phyloP scores from a whole-genome alignment of 495 filamentous ascomycete species.

The Aspergillus baeticus region DNA sequence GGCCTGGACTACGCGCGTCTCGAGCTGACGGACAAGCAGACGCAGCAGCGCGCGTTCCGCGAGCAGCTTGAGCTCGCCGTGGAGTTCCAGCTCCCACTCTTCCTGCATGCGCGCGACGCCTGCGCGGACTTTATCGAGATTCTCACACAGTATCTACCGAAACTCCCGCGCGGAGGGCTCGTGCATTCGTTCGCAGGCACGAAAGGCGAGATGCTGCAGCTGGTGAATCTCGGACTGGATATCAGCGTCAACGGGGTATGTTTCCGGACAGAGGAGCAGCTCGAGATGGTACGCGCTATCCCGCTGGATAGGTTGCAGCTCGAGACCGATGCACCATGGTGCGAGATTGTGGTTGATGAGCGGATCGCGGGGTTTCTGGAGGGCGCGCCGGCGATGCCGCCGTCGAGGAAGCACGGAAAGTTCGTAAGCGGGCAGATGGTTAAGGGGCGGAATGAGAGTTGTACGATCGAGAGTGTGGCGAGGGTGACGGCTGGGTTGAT shows the following conservation, averaged over 20 bases:
- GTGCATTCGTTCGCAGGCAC: constrained; percentile 34
- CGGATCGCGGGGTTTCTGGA: constrained; percentile 21
- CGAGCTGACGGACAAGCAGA: constrained; percentile 26
- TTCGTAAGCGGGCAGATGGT: constrained; percentile 32
- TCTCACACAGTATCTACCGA: constrained; percentile 21
- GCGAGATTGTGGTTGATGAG: constrained; percentile 26
- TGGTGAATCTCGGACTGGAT: constrained; percentile 27
- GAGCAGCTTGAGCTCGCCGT: constrained; percentile 27
- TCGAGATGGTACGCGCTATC: constrained; percentile 29
- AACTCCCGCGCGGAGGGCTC: constrained; percentile 22
- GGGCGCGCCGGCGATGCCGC: constrained; percentile 18
- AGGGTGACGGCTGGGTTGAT: constrained; percentile 32
- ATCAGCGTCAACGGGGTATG: constrained; percentile 33
- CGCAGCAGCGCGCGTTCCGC: constrained; percentile 28
- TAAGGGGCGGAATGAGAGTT: constrained; percentile 33
- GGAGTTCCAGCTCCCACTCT: constrained; percentile 25
- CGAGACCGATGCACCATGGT: constrained; percentile 38
- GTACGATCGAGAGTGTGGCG: constrained; percentile 29
- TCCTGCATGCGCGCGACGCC: constrained; percentile 30
- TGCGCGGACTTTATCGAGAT: constrained; percentile 29
- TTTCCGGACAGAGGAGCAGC: constrained; percentile 26
- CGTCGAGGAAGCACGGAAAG: constrained; percentile 27
- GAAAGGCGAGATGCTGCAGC: constrained; percentile 26
- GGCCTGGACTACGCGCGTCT: constrained; percentile 33
- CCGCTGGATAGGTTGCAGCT: constrained; percentile 28